Percentiles rank a stretch among this genome's conserved stretches.
phyloP scores from a whole-genome alignment of 2,329 filamentous ascomycete genomes.

The Pseudogymnoascus sp. region DNA sequence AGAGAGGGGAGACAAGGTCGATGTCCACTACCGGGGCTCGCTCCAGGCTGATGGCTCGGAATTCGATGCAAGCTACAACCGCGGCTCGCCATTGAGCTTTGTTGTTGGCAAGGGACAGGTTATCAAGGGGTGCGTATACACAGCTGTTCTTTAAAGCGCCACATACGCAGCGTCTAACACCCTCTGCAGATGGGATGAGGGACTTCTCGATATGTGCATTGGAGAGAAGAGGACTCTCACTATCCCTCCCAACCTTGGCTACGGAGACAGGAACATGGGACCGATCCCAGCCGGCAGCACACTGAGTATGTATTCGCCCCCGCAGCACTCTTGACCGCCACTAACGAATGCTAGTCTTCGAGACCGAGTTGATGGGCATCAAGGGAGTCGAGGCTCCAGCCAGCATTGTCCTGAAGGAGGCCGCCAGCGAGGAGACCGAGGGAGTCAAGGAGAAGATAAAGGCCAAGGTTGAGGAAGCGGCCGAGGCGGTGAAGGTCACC shows the following conservation, averaged over 20 bases:
- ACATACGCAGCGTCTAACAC: constrained; percentile 9
- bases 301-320: constrained; percentile 45
- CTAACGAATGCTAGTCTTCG: constrained; percentile 55
- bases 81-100: constrained; percentile 68
- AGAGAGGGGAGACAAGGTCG: constrained; percentile 65
- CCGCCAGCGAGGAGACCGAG: constrained; percentile 34
- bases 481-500: constrained; percentile 43
- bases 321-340: constrained; percentile 13
- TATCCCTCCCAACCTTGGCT: constrained; percentile 79
- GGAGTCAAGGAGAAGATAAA: constrained; percentile 33
- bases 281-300: constrained; percentile 79
- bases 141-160: neutral
- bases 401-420: constrained; percentile 14
- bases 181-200: constrained; percentile 68
- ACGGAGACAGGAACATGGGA: constrained; percentile 66
- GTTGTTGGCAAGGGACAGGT: constrained; percentile 71
- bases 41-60: constrained; percentile 63
- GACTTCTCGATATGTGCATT: constrained; percentile 87
- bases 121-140: constrained; percentile 65
- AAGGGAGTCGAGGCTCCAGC: constrained; percentile 49
- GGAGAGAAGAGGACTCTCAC: constrained; percentile 86
- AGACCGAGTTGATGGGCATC: constrained; percentile 83
- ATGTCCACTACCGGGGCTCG: constrained; percentile 83
- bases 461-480: constrained; percentile 41
- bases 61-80: constrained; percentile 81